Conservation (phyloP, 306 rosid species). For the Castanea crenata region DNA sequence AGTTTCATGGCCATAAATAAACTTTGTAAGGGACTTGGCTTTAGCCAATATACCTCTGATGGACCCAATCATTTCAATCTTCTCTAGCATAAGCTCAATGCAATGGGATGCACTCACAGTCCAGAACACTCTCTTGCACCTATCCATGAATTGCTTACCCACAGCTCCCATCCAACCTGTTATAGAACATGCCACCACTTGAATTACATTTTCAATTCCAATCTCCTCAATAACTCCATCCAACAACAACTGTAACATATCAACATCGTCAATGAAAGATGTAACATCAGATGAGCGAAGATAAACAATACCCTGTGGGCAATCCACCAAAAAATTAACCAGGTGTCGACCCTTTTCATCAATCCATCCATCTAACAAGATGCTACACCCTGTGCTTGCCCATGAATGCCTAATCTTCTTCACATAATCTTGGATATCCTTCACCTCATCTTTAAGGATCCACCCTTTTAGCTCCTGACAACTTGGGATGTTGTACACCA, state of each 20-base stretch:
- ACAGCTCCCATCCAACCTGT: constrained; percentile 21
- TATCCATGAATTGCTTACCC: constrained; percentile 13
- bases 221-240: constrained; percentile 15
- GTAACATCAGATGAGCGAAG: constrained; percentile 19
- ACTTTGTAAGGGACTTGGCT: constrained; percentile 20
- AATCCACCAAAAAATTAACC: constrained; percentile 27
- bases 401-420: constrained; percentile 16
- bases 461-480: constrained; percentile 25
- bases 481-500: constrained; percentile 14
- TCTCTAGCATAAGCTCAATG: constrained; percentile 24
- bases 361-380: constrained; percentile 28
- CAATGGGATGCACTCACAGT: constrained; percentile 28
- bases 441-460: constrained; percentile 25
- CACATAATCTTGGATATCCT: constrained; percentile 24
- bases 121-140: constrained; percentile 24
- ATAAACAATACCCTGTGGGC: constrained; percentile 24
- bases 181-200: constrained; percentile 18
- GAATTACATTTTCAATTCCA: constrained; percentile 18
- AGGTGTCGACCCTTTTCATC: constrained; percentile 21
- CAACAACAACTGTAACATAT: not conserved
- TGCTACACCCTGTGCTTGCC: constrained; percentile 30
- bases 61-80: constrained; percentile 14
- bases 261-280: not conserved
- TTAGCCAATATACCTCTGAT: constrained; percentile 7
- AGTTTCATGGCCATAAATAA: constrained; percentile 13